Base-by-base conservation (phyloP, 2,329 filamentous ascomycete species). In the Epichloe coenophiala region DNA sequence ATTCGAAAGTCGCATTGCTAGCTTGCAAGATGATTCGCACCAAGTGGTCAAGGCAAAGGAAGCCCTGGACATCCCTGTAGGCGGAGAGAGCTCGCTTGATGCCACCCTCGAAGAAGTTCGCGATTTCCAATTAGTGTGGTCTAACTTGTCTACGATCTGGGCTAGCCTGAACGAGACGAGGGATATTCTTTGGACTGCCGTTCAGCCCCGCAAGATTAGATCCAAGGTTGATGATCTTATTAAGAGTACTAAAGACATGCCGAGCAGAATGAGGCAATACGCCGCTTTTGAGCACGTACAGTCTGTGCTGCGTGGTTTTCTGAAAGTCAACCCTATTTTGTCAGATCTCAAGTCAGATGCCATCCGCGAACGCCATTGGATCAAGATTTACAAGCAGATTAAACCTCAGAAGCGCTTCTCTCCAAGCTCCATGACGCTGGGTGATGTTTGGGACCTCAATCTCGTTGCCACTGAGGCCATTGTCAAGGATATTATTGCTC, bases 261-360 rank as follows among this genome's bases (percentile, higher is more conserved):
- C 94, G 0, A 95, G 89, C 68, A 84, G 93, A 53, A 97, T 98
- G 91, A 84, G 94, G 54, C 94, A 98, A 63, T 99, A 99, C 66
- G 91, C 94, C 59, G 94, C 94, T n/a, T 99, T 98, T 64, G 94
- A 98, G 67, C 91, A 98, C 62, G 89, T 98, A 39, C 94, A 98
- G 65, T 88, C 81, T 56, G 86, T 94, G 33, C 78, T 98, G 40
- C 86, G 89, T 43, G 84, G 90, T 55, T 78, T 95, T 46, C 76
- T 96, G 56, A 97, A 95, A 66, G 88, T 95, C 59, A 98, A 97
- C 62, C 76, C 84, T 11, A 76, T 96, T 36, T 76, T 99, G 3
- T 80, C 83, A 4, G 93, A 98, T 56, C 76, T 99, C 66, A 95
- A 96, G 64, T 96, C 91, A 1, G 93, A 98, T 67, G 91, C 93